These are phyloP conservation scores for Prunus padus DNA, from an alignment of 306 rosid genomes.

Conservation along the genomic window DNA sequence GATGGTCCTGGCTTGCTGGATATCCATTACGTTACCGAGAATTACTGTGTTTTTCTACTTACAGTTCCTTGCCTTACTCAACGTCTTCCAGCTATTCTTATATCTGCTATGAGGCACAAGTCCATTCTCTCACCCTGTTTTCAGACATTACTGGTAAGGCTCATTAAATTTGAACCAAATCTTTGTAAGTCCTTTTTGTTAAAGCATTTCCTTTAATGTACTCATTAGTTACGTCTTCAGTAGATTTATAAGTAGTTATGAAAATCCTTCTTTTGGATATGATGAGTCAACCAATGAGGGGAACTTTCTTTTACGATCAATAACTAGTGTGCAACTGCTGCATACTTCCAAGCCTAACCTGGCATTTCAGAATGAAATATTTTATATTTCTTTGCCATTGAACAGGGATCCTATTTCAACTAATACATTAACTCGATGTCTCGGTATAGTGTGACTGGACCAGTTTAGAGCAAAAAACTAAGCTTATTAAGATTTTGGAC, in stretches of 20 bases:
- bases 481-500: not conserved
- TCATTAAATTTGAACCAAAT: constrained; percentile 32
- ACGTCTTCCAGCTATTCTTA: constrained; percentile 70
- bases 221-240: not conserved
- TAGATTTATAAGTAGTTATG: not conserved
- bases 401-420: not conserved
- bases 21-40: constrained; percentile 56
- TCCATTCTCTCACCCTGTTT: constrained; percentile 78
- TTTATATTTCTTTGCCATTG: not conserved
- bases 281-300: not conserved
- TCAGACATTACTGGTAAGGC: constrained; percentile 72
- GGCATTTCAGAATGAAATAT: not conserved
- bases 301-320: not conserved
- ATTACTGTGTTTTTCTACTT: constrained; percentile 53
- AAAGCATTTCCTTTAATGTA: not conserved
- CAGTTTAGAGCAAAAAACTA: no score
- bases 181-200: not conserved
- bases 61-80: constrained; percentile 81
- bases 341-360: not conserved
- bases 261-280: not conserved
- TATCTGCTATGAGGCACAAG: constrained; percentile 85
- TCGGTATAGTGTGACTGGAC: no score
- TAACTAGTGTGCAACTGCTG: not conserved
- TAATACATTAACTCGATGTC: not conserved
- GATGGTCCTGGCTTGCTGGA: constrained; percentile 40